Conservation (phyloP, 108 stramenopile species). For the Stephanodiscus triporus region DNA sequence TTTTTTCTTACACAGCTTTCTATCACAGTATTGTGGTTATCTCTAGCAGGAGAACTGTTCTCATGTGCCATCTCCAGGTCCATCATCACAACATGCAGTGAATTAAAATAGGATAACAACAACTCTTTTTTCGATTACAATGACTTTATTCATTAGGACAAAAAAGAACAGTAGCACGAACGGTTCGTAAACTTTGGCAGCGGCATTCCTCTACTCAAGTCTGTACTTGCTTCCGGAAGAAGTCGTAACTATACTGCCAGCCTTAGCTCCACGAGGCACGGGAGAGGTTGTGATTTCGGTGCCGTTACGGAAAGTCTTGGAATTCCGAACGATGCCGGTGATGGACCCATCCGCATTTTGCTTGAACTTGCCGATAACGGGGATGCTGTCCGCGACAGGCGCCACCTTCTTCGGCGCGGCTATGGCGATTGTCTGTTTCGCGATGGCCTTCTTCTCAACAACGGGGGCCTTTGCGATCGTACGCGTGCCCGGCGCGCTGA, state of each 20-base stretch:
- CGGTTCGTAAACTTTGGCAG: neutral
- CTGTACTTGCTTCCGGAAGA: slow-evolving; percentile 84
- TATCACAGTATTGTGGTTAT: too few relatives aligned
- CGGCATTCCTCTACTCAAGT: slow-evolving; percentile 54
- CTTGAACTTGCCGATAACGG: slow-evolving; percentile 71
- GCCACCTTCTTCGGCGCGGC: slow-evolving; percentile 42
- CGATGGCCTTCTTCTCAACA: slow-evolving; percentile 35
- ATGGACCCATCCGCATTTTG: slow-evolving; percentile 84
- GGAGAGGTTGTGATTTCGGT: slow-evolving; percentile 88
- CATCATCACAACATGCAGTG: too few relatives aligned
- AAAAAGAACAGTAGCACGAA: neutral
- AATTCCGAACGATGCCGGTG: slow-evolving; percentile 77
- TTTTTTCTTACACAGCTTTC: too few relatives aligned
- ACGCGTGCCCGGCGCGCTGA: slow-evolving; percentile 36
- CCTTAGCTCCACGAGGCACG: slow-evolving; percentile 71
- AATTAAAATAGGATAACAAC: too few relatives aligned
- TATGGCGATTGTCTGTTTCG: slow-evolving; percentile 14
- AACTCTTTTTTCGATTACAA: too few relatives aligned
- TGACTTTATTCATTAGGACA: too few relatives aligned
- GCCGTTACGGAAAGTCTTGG: slow-evolving; percentile 70
- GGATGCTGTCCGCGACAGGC: slow-evolving; percentile 58
- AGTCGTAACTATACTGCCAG: slow-evolving; percentile 73
- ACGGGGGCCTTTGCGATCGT: slow-evolving; percentile 32
- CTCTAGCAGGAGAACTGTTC: too few relatives aligned
- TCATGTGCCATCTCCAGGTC: too few relatives aligned